phyloP scores from a whole-genome alignment of 2,329 filamentous ascomycete species.

The Phaeomoniella chlamydospora region DNA sequence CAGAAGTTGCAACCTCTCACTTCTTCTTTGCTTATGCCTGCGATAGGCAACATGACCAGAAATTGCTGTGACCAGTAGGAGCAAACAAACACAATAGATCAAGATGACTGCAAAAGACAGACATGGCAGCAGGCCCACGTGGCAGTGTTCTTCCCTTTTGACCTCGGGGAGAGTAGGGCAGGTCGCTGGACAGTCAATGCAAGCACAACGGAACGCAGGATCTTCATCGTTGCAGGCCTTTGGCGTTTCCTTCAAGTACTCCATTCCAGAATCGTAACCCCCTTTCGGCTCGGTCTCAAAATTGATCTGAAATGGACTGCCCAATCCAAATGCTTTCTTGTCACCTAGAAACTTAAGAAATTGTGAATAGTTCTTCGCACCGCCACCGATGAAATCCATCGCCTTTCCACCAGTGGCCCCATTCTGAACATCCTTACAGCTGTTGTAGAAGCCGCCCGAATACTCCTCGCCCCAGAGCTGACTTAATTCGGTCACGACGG shows the following conservation, averaged over 20 bases:
- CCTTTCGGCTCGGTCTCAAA: slow-evolving; percentile 49
- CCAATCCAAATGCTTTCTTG: slow-evolving; percentile 60
- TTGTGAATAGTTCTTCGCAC: slow-evolving; percentile 75
- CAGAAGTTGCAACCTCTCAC: slow-evolving; percentile 70
- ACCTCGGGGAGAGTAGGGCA: slow-evolving; percentile 73
- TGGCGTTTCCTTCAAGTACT: slow-evolving; percentile 52
- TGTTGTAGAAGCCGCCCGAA: slow-evolving; percentile 80
- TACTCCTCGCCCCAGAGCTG: slow-evolving; percentile 77
- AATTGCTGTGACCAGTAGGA: slow-evolving; percentile 50
- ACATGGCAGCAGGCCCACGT: slow-evolving; percentile 79
- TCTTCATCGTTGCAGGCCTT: slow-evolving; percentile 87
- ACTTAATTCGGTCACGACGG: slow-evolving; percentile 75
- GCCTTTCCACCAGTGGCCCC: slow-evolving; percentile 85
- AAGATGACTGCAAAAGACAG: slow-evolving; percentile 86
- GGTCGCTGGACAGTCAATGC: slow-evolving; percentile 77
- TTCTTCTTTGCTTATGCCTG: slow-evolving; percentile 58
- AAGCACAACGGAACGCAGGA: slow-evolving; percentile 74
- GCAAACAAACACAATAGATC: slow-evolving; percentile 62
- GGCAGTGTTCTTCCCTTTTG: slow-evolving; percentile 54
- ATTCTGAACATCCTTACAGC: slow-evolving; percentile 98
- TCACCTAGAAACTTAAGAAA: slow-evolving; percentile 87
- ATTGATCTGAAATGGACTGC: slow-evolving; percentile 97
- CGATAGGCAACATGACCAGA: slow-evolving; percentile 64
- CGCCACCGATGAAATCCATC: slow-evolving; percentile 91
- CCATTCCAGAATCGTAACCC: slow-evolving; percentile 55